Base-by-base conservation (phyloP, 2,329 filamentous ascomycete species). In the Blastomyces parvus region DNA sequence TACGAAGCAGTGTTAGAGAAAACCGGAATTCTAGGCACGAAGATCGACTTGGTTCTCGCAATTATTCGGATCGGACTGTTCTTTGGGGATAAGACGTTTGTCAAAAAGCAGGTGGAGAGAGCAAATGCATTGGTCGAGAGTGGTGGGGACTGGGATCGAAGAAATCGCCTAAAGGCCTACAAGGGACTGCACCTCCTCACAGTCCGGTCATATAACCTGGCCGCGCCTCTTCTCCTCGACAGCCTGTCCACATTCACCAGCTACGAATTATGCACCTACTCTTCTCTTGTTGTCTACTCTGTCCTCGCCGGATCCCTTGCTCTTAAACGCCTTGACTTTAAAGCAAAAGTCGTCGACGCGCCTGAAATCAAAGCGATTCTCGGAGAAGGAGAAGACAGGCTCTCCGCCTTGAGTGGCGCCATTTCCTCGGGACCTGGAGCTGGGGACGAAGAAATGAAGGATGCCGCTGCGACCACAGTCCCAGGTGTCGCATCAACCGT, bases 121-220 rank as follows among this genome's bases (percentile, higher is more conserved):
- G 92, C 92, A 70, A 91, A 90, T 79, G 84, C 89, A 3, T 83
- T 99, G 60, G 92, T 99, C 42, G 94, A 99, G 74, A 89, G 89
- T 68, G 94, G 94, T 69, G 94, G 94, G 76, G 94, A 99, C 78
- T 99, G 94, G 94, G 94, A 99, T 76, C 89, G 94, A 68, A 88
- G 94, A 76, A 99, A 99, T 82, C 88, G 94, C 65, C 86, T 99
- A 73, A 99, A 99, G 87, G 94, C 94, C 69, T 99, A 99, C 83
- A 91, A 96, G 75, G 94, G 94, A 66, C 83, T 99, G 63, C 89
- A 97, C 74, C 85, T 96, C 64, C 87, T 99, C 69, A 97, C 93
- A 30, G 86, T 94, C 68, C 91, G 94, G 70, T 92, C 91, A 66
- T 91, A 97, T 82, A 90, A 87, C 76, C 82, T 90, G 64, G 92